A percentile compares a stretch with the other conserved stretches of the same genome.
Conservation (phyloP, 768 basidiomycete genomes). For the Daedaleopsis nitida region DNA sequence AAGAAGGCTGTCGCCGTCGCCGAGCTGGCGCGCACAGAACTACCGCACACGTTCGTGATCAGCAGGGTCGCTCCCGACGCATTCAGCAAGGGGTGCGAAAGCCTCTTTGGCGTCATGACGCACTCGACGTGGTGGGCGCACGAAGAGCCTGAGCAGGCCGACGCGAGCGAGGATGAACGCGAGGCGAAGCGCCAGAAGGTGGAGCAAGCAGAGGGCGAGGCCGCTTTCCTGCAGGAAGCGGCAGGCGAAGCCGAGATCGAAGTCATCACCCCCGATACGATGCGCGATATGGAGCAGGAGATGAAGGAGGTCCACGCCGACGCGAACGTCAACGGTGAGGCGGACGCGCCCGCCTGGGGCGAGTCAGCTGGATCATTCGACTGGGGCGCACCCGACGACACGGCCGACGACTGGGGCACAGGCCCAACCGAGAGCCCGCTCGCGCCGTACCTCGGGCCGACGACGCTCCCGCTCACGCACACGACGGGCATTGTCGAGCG, state of each 20-base stretch:
- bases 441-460: constrained; percentile 53
- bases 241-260: constrained; percentile 16
- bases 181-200: constrained; percentile 29
- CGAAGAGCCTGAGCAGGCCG: constrained; percentile 5
- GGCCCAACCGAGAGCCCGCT: constrained; percentile 31
- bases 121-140: constrained; percentile 6
- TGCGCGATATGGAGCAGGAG: constrained; percentile 13
- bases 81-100: constrained; percentile 51
- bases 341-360: constrained; percentile 20
- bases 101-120: constrained; percentile 46
- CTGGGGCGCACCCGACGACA: constrained; percentile 9
- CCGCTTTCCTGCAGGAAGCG: constrained; percentile 8
- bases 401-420: constrained; percentile 10
- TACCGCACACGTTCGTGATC: constrained; percentile 50
- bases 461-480: constrained; percentile 61
- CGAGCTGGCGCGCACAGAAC: constrained; percentile 47
- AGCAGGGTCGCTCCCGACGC: constrained; percentile 49
- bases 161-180: constrained; percentile 31
- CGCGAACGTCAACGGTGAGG: constrained; percentile 16
- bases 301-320: constrained; percentile 19
- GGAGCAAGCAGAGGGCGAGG: constrained; percentile 15
- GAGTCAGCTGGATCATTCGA: constrained; percentile 2
- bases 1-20: constrained; percentile 47
- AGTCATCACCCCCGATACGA: constrained; percentile 17
- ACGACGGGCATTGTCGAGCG: constrained; percentile 65